These are phyloP conservation scores for Mucor sp. DNA, from an alignment of 371 early-diverging fungal genomes.

Conservation along the genomic window DNA sequence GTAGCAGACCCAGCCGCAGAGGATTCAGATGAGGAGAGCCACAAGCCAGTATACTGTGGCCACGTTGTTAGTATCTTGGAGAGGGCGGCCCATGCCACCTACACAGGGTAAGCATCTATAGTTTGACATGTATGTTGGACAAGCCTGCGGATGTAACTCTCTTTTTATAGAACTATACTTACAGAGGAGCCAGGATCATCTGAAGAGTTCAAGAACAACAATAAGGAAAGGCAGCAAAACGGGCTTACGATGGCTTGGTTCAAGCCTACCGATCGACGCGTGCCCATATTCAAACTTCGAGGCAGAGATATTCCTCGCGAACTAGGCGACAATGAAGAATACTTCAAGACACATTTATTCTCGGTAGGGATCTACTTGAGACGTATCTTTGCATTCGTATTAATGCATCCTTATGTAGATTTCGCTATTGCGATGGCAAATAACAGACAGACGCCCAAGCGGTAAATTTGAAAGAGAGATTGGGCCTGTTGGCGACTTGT, in stretches of 20 bases:
- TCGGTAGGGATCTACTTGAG: slow-evolving; percentile 18
- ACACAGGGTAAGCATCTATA: slow-evolving; percentile 41
- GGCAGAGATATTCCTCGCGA: slow-evolving; percentile 56
- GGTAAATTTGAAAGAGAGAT: slow-evolving; percentile 56
- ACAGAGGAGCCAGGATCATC: background rate
- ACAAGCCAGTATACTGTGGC: slow-evolving; percentile 59
- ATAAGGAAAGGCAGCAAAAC: background rate
- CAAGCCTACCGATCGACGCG: slow-evolving; percentile 72
- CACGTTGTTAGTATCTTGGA: slow-evolving; percentile 58
- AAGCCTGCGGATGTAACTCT: background rate
- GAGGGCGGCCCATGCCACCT: slow-evolving; percentile 45
- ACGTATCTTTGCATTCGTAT: too few species aligned
- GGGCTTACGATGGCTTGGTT: slow-evolving; percentile 61
- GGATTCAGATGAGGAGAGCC: slow-evolving; percentile 27
- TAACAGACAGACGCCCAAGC: slow-evolving; percentile 56
- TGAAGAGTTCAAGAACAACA: background rate
- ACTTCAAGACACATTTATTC: slow-evolving; percentile 45
- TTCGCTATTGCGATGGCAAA: slow-evolving; percentile 64
- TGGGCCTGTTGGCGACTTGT: slow-evolving; percentile 66
- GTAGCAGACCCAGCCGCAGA: slow-evolving; percentile 9
- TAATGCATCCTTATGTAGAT: slow-evolving; percentile 28
- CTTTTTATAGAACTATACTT: background rate
- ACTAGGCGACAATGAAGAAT: slow-evolving; percentile 53
- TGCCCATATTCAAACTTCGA: slow-evolving; percentile 69
- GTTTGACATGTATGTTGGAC: background rate